Base-by-base conservation (phyloP, 805 yeast genomes). In the Candida hispaniensis region DNA sequence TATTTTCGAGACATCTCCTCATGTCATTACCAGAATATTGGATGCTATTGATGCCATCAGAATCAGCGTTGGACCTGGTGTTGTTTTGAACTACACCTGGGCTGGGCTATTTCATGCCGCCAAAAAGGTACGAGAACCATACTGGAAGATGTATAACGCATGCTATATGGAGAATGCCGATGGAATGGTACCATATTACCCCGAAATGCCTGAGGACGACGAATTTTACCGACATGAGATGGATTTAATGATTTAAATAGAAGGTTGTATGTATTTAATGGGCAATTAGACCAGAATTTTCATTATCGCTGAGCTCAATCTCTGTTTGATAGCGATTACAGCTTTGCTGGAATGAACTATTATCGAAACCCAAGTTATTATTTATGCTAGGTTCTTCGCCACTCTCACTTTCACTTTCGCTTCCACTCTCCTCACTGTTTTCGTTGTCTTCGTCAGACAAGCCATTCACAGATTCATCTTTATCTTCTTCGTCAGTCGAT, bases 31-130 rank as follows among this genome's bases (percentile, higher is more conserved):
- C 7, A 70, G 97, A 44, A 74, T 91, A 2, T 44, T 80, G 29
- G 96, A 83, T 38, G 79, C 86, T 36, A 61, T 91, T 16, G 85
- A 79, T 41, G 77, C 81, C 2, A 51, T 83, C 16, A 62, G 88
- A 20, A 60, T 67, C 28, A 77, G 77, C 0, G 53, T 86, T 9
- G 99, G 99, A 0, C 66, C 71, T 4, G 95, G 94, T 0, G 48
- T 73, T 1, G 62, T 79, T 38, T 52, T 79, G 65, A 74, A 79
- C 47, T 91, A 91, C 54, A 47, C 79, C 0, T 71, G 94, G 78
- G 74, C 77, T 0, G 99, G 99, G 0, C 58, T 91, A 12, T 91
- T 85, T 53, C 97, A 91, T 48, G 93, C 97, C 1, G 95, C 97
- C 0, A 63, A 78, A 39, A 79, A 76, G 48, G 97, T 91, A 0